Conservation (phyloP, 1,284 basidiomycete species). For the Sanguinoderma infundibulare region DNA sequence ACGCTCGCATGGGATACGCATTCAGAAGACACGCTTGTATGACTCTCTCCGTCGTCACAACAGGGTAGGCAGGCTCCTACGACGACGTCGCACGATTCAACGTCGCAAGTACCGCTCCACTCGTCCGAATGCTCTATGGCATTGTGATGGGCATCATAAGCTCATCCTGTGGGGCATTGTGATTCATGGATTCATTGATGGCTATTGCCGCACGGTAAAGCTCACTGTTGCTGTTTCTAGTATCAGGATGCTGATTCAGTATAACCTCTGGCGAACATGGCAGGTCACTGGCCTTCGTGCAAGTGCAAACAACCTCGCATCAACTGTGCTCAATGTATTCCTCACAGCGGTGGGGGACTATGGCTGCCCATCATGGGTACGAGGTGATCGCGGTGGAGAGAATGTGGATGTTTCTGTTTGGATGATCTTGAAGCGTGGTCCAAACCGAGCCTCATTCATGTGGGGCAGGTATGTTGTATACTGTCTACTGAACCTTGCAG, state of each 20-base stretch:
- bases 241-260: neutral
- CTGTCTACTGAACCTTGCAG: too few species aligned
- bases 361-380: neutral
- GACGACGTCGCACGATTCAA: neutral
- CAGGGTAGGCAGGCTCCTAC: neutral
- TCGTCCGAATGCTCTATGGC: neutral
- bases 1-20: neutral
- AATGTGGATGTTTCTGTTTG: neutral
- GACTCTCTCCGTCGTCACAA: neutral
- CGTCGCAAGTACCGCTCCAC: neutral
- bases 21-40: neutral
- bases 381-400: neutral
- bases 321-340: neutral
- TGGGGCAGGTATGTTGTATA: neutral
- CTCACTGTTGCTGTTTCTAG: neutral
- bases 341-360: neutral
- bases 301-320: neutral
- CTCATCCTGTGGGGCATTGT: neutral
- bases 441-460: neutral
- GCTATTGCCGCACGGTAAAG: neutral
- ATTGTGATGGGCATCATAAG: neutral
- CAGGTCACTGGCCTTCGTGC: too few species aligned
- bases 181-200: neutral
- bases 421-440: neutral
- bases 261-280: too few species aligned